Conservation (phyloP, 75 land plant species). For the Pinus tabuliformis region DNA sequence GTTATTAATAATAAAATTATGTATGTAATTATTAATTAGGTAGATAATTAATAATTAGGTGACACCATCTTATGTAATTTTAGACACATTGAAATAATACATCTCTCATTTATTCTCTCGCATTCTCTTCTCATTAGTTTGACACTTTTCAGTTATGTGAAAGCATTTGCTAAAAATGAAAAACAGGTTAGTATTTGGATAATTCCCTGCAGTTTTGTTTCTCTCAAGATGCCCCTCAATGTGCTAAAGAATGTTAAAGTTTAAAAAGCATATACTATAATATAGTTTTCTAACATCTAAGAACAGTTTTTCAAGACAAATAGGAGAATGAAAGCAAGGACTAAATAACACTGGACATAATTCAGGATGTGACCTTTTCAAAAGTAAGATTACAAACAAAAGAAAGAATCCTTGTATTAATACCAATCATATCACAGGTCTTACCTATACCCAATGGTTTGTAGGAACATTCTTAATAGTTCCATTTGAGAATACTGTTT, state of each 20-base stretch:
- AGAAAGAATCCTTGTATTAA: background rate
- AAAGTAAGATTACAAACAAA: background rate
- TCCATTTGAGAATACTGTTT: conserved; percentile 68
- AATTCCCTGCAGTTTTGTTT: background rate
- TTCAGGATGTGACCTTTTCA: background rate
- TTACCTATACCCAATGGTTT: conserved; percentile 57
- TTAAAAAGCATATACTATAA: background rate
- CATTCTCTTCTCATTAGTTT: too few species aligned
- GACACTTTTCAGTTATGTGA: too few species aligned
- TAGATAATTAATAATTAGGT: too few species aligned
- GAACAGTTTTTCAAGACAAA: background rate
- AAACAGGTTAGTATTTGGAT: background rate
- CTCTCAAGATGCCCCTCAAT: background rate
- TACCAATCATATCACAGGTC: background rate
- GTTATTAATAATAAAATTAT: too few species aligned
- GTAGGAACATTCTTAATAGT: conserved; percentile 72
- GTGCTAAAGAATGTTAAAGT: background rate
- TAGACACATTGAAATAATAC: too few species aligned
- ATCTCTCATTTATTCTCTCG: too few species aligned
- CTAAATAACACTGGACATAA: background rate
- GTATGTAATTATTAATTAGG: too few species aligned
- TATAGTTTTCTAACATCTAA: background rate
- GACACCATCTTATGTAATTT: too few species aligned
- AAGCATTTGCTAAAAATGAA: background rate
- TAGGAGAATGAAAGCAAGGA: background rate